A percentile compares a stretch with the other conserved stretches of the same genome.
phyloP scores from a whole-genome alignment of 495 filamentous ascomycete species.

The Pseudomonodictys pantanalensis region DNA sequence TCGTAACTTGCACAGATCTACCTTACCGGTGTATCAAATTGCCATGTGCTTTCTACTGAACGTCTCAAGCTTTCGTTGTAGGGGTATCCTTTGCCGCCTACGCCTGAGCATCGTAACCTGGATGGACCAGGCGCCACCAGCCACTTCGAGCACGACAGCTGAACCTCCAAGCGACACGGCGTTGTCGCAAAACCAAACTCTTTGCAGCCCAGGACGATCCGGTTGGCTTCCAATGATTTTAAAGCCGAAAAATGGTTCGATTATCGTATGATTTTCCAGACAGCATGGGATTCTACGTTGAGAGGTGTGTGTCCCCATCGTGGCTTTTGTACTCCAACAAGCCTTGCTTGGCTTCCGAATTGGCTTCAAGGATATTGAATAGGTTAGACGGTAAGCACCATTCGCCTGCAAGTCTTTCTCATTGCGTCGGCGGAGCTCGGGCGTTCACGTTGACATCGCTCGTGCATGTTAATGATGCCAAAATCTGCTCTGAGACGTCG shows the following conservation, averaged over 20 bases:
- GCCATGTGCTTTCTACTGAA: too few species aligned
- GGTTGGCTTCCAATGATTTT: neutral
- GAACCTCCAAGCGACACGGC: too few species aligned
- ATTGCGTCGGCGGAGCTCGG: constrained; percentile 13
- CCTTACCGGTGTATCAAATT: too few species aligned
- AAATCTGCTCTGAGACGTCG: neutral
- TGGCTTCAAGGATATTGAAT: neutral
- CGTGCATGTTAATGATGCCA: neutral
- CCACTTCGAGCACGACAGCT: neutral
- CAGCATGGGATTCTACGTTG: neutral
- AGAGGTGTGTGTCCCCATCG: neutral
- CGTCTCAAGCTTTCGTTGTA: too few species aligned
- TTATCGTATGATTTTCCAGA: constrained; percentile 7
- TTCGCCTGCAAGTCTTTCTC: neutral
- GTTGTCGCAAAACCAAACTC: neutral
- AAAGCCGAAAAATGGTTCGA: neutral
- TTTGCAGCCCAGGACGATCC: neutral
- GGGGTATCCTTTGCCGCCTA: too few species aligned
- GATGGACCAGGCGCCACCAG: too few species aligned
- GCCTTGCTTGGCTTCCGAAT: neutral
- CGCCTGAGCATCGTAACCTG: too few species aligned
- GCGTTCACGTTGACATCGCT: neutral
- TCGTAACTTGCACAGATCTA: too few species aligned
- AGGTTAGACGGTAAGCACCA: neutral
- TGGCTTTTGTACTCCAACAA: constrained; percentile 1